phyloP scores from a whole-genome alignment of 805 yeast species.

The Yarrowia alimentaria region DNA sequence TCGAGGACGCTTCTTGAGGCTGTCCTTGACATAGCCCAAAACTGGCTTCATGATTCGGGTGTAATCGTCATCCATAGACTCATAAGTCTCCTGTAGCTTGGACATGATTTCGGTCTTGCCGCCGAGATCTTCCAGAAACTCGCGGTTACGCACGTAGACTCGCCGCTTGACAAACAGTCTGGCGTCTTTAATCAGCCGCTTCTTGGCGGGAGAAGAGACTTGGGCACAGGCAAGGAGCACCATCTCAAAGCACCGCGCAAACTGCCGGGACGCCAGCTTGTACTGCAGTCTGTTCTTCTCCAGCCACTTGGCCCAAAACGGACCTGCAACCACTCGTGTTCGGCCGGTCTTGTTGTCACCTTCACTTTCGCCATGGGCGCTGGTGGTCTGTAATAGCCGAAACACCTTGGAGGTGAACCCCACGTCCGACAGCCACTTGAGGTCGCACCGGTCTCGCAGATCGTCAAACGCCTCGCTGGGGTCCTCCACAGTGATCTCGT shows the following conservation, averaged over 20 bases:
- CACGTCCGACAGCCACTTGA: slow-evolving; percentile 47
- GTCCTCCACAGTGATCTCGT: slow-evolving; percentile 86
- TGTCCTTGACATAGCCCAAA: not conserved
- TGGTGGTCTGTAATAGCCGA: slow-evolving; percentile 35
- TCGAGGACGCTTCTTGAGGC: not conserved
- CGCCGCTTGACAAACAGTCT: slow-evolving; percentile 71
- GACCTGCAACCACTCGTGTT: slow-evolving; percentile 27
- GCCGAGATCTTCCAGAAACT: slow-evolving; percentile 60
- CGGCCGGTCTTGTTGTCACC: slow-evolving; percentile 30
- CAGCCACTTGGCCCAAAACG: slow-evolving; percentile 42
- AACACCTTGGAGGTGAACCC: slow-evolving; percentile 21
- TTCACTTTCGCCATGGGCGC: slow-evolving; percentile 31
- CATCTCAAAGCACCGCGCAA: slow-evolving; percentile 77
- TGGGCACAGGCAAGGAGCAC: slow-evolving; percentile 47
- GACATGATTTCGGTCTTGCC: slow-evolving; percentile 63
- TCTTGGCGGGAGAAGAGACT: slow-evolving; percentile 26
- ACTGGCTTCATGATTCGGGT: slow-evolving; percentile 48
- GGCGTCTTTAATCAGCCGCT: slow-evolving; percentile 36
- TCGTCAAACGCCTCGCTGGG: slow-evolving; percentile 93
- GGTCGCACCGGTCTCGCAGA: slow-evolving; percentile 78
- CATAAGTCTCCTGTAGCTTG: slow-evolving; percentile 73
- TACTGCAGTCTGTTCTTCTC: slow-evolving; percentile 41
- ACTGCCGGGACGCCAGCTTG: slow-evolving; percentile 76
- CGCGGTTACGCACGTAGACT: slow-evolving; percentile 73
- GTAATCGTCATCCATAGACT: slow-evolving; percentile 69